phyloP scores from a whole-genome alignment of 139 green algal genomes.

The Limnomonas spitsbergensis region DNA sequence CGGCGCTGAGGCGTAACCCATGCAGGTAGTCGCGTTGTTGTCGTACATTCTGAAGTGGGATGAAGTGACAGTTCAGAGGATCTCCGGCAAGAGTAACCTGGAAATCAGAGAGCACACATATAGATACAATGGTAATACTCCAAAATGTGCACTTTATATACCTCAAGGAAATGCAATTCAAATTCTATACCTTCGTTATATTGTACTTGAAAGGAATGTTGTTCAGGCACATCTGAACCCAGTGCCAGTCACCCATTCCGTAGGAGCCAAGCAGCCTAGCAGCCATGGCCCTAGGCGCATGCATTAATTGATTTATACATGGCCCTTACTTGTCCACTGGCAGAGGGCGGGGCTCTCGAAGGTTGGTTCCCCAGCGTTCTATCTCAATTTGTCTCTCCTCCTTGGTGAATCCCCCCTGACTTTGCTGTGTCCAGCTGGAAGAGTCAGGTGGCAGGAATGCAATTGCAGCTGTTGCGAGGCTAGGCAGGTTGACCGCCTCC shows the following conservation, averaged over 20 bases:
- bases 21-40: neutral
- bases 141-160: neutral
- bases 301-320: no score
- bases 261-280: neutral
- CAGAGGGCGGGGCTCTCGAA: neutral
- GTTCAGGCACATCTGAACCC: neutral
- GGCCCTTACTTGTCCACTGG: neutral
- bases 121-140: neutral
- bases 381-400: neutral
- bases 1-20: neutral
- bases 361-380: neutral
- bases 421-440: neutral
- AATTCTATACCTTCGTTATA: neutral
- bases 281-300: neutral
- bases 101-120: no score
- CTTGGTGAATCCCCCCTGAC: neutral
- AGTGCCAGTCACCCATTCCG: neutral
- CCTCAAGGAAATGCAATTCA: neutral
- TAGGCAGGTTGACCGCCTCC: neutral
- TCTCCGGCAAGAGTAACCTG: no score
- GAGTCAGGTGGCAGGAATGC: neutral
- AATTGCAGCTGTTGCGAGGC: neutral
- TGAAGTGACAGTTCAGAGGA: no score
- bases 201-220: conserved; percentile 2
- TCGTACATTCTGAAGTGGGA: neutral